Evolutionary conservation across 352 stramenopile genomes (phyloP).

Genomic region (Chrysophaeum taylorii): DNA sequence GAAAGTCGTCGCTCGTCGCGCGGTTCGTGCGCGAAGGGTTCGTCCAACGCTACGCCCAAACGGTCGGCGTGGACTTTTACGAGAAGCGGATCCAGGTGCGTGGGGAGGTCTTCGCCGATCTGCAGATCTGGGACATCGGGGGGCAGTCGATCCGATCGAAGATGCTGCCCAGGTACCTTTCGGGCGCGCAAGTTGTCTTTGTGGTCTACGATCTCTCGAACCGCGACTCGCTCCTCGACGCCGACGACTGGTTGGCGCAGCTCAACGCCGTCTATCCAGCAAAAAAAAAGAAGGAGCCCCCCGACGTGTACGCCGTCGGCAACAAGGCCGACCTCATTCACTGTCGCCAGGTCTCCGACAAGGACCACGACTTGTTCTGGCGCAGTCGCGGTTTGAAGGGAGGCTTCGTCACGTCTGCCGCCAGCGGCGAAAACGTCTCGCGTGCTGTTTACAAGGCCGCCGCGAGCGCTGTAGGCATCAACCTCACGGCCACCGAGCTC

Average conservation of each 20-base stretch:
- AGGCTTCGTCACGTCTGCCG: conserved; percentile 62
- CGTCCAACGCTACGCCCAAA: conserved; percentile 66
- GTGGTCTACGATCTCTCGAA: conserved; percentile 73
- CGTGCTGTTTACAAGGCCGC: conserved; percentile 60
- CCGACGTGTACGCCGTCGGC: conserved; percentile 48
- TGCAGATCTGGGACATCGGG: conserved; percentile 74
- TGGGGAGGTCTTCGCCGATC: conserved; percentile 54
- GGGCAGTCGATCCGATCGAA: conserved; percentile 56
- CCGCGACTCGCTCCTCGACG: conserved; percentile 48
- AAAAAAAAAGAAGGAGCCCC: neutral
- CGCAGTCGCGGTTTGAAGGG: conserved; percentile 45
- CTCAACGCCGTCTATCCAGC: neutral
- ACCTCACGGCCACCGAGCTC: conserved; percentile 61
- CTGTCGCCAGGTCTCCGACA: conserved; percentile 51
- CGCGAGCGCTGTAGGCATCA: conserved; percentile 50
- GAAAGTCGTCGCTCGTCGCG: conserved; percentile 65
- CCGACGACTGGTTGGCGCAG: conserved; percentile 55
- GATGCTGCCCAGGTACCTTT: conserved; percentile 71
- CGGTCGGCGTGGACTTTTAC: conserved; percentile 67
- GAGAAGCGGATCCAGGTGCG: conserved; percentile 64
- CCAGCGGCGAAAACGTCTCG: conserved; percentile 63
- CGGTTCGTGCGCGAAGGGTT: conserved; percentile 60
- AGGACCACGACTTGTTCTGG: conserved; percentile 63
- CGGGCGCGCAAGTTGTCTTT: conserved; percentile 57
- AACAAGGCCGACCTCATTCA: conserved; percentile 70